These are phyloP conservation scores for Ziziphus jujuba DNA, from an alignment of 306 rosid genomes.

Conservation along the genomic window DNA sequence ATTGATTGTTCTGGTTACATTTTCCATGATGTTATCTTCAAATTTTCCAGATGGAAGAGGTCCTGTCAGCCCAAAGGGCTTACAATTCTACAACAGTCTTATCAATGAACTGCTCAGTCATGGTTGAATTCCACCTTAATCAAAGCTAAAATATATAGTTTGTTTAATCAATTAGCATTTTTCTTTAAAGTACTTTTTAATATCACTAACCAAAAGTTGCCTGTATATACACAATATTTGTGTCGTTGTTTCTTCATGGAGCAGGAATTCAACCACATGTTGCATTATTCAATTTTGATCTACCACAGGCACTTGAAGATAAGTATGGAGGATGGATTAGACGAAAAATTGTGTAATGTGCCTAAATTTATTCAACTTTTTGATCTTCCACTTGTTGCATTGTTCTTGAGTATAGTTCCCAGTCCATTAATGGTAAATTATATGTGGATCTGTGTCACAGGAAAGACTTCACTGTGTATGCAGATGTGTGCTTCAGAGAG, in stretches of 20 bases:
- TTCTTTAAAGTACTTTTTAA: too few species aligned
- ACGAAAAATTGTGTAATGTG: constrained; percentile 49
- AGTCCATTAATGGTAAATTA: too few species aligned
- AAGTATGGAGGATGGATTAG: constrained; percentile 83
- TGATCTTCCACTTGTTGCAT: too few species aligned
- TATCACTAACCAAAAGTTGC: too few species aligned
- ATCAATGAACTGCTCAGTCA: constrained; percentile 53
- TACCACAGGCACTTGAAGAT: constrained; percentile 75
- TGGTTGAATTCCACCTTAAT: constrained; percentile 30
- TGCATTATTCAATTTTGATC: constrained; percentile 51
- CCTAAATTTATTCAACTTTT: too few species aligned
- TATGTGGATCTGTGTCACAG: constrained; percentile 38
- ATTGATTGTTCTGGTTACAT: neutral
- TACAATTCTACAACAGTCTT: constrained; percentile 72
- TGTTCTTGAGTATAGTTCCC: too few species aligned
- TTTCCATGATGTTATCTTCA: neutral
- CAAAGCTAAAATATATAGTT: neutral
- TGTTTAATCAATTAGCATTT: neutral
- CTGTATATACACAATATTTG: too few species aligned
- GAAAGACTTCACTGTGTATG: constrained; percentile 66
- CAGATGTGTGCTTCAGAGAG: constrained; percentile 66
- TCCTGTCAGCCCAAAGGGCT: constrained; percentile 63
- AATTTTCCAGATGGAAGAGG: constrained; percentile 62
- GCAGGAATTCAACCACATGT: constrained; percentile 77
- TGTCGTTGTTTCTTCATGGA: neutral